phyloP scores from a whole-genome alignment of 331 rosid species.

The Malus hybrid region DNA sequence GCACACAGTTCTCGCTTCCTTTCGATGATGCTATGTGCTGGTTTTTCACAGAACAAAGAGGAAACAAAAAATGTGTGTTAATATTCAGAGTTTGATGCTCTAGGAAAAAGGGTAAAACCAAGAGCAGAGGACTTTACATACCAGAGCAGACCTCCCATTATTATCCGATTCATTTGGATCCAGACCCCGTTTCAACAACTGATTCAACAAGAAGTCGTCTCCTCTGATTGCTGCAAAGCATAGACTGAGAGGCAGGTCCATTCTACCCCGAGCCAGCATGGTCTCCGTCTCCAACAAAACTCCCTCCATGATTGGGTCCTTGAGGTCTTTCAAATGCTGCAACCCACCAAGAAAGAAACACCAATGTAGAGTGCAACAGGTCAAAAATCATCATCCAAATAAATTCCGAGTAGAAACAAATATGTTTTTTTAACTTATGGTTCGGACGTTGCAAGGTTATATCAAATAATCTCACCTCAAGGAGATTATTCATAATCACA shows the following conservation, averaged over 20 bases:
- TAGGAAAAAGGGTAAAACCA: background rate
- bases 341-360: slow-evolving; percentile 11
- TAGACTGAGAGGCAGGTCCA: slow-evolving; percentile 90
- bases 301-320: slow-evolving; percentile 77
- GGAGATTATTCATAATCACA: slow-evolving; percentile 87
- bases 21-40: slow-evolving; percentile 75
- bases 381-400: background rate
- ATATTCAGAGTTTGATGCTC: background rate
- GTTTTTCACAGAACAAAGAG: slow-evolving; percentile 9
- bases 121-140: slow-evolving; percentile 20
- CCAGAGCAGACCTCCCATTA: slow-evolving; percentile 76
- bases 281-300: slow-evolving; percentile 77
- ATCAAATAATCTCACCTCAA: slow-evolving; percentile 49
- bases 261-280: slow-evolving; percentile 85
- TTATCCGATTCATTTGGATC: slow-evolving; percentile 79
- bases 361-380: background rate
- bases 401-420: background rate
- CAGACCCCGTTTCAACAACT: slow-evolving; percentile 60
- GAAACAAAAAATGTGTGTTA: background rate
- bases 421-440: background rate
- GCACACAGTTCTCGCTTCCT: slow-evolving; percentile 72
- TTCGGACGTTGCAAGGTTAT: background rate
- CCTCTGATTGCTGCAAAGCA: slow-evolving; percentile 79
- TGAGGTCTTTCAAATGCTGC: slow-evolving; percentile 63
- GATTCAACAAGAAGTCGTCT: slow-evolving; percentile 74